Percentiles rank a stretch among this genome's conserved stretches.
Conservation (phyloP, 2,329 filamentous ascomycete genomes). For the Drechslera avenae region DNA sequence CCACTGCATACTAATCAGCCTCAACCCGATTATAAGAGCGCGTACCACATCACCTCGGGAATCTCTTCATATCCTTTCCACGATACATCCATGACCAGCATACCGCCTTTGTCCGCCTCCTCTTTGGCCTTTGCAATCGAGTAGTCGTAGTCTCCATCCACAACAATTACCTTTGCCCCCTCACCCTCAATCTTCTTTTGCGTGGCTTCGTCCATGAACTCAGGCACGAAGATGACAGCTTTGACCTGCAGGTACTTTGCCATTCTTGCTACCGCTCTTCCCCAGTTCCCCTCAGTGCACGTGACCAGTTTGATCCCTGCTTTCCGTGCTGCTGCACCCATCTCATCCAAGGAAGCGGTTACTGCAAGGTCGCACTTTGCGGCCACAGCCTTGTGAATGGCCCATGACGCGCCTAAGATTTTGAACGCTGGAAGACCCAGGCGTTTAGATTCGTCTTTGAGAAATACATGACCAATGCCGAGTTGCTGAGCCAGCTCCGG, state of each 20-base stretch:
- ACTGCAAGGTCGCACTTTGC: conserved; percentile 52
- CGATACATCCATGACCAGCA: conserved; percentile 72
- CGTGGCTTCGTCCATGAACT: conserved; percentile 61
- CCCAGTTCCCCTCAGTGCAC: conserved; percentile 78
- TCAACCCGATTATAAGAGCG: background rate
- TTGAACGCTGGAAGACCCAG: conserved; percentile 78
- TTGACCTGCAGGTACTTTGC: conserved; percentile 62
- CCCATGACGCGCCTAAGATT: conserved; percentile 80
- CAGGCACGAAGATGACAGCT: conserved; percentile 67
- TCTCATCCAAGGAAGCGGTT: conserved; percentile 51
- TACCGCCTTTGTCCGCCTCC: conserved; percentile 49
- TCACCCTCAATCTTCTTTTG: conserved; percentile 63
- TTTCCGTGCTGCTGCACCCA: conserved; percentile 44
- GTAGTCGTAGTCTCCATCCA: conserved; percentile 67
- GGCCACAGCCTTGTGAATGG: conserved; percentile 63
- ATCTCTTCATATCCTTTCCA: conserved; percentile 70
- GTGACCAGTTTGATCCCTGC: conserved; percentile 59
- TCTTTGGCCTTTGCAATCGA: conserved; percentile 59
- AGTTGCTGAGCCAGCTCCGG: conserved; percentile 62
- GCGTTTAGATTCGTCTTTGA: conserved; percentile 74
- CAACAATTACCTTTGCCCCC: conserved; percentile 63
- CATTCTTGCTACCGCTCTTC: conserved; percentile 73
- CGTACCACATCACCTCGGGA: conserved; percentile 55
- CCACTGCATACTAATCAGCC: conserved; percentile 55
- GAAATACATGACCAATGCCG: conserved; percentile 57